These are phyloP conservation scores for Daedalea quercina DNA, from an alignment of 768 basidiomycete genomes.

Conservation along the genomic window DNA sequence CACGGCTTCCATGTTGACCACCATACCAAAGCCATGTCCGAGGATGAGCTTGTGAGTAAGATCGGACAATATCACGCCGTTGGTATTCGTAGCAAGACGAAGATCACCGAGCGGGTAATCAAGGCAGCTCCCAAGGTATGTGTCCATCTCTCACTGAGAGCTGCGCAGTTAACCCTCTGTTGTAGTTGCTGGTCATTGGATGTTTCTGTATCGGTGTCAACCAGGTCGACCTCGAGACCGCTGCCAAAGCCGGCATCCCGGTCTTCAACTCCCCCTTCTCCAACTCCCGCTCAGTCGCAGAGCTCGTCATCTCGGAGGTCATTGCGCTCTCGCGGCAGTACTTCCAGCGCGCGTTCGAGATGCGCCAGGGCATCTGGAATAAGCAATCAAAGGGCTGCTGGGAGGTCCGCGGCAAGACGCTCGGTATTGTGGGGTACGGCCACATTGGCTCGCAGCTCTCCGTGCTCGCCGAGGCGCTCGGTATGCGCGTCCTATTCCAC, in stretches of 20 bases:
- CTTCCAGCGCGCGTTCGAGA: conserved; percentile 81
- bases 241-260: conserved; percentile 84
- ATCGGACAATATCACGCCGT: conserved; percentile 86
- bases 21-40: conserved; percentile 75
- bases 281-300: conserved; percentile 98
- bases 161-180: background rate
- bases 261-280: conserved; percentile 99
- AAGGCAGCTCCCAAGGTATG: conserved; percentile 77
- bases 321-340: conserved; percentile 93
- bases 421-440: conserved; percentile 97
- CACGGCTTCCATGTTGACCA: conserved; percentile 94
- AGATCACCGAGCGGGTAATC: conserved; percentile 86
- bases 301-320: conserved; percentile 92
- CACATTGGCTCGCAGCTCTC: conserved; percentile 98
- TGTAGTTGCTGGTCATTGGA: conserved; percentile 87
- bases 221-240: conserved; percentile 86
- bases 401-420: conserved; percentile 96
- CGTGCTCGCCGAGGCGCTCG: conserved; percentile 93
- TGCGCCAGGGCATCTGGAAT: conserved; percentile 92
- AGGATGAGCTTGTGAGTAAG: conserved; percentile 85
- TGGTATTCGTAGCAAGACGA: conserved; percentile 97
- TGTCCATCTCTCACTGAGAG: background rate
- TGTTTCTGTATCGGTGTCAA: conserved; percentile 99
- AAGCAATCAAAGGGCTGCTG: conserved; percentile 98
- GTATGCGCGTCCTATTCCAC: conserved; percentile 92